These are phyloP conservation scores for Helianthus tuberosus DNA, from an alignment of 129 eudicot genomes.

Conservation along the genomic window DNA sequence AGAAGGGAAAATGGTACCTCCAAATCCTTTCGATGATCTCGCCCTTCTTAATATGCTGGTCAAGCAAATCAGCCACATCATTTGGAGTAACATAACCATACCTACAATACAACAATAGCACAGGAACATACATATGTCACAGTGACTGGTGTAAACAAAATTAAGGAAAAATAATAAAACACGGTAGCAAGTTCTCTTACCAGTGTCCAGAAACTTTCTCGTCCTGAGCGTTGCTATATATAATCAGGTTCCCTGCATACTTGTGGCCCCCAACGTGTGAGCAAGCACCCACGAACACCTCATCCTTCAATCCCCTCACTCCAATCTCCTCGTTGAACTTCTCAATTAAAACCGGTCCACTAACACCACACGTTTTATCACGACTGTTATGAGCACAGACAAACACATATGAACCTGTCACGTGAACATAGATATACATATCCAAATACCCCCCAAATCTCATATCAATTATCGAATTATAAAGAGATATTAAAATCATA, in stretches of 20 bases:
- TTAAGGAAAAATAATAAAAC: not conserved
- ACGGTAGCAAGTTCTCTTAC: constrained; percentile 37
- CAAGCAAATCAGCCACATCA: constrained; percentile 86
- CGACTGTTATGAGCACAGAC: constrained; percentile 91
- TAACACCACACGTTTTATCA: constrained; percentile 92
- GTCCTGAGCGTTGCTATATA: constrained; percentile 57
- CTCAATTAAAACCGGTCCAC: constrained; percentile 88
- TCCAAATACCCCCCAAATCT: no score
- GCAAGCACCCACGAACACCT: constrained; percentile 84
- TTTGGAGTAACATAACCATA: constrained; percentile 93
- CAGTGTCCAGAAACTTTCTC: constrained; percentile 82
- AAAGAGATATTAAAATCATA: no score
- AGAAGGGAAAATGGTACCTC: constrained; percentile 56
- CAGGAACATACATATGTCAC: constrained; percentile 12
- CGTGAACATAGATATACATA: no score
- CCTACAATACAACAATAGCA: constrained; percentile 48
- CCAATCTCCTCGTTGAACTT: constrained; percentile 74
- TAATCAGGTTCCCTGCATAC: constrained; percentile 94
- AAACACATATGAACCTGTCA: constrained; percentile 74
- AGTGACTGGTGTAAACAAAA: not conserved
- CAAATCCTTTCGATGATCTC: constrained; percentile 84
- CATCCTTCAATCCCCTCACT: constrained; percentile 57
- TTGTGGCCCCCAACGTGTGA: constrained; percentile 98
- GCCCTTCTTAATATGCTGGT: constrained; percentile 84
- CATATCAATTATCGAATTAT: no score